Evolutionary conservation across 257 asterid genomes (phyloP), one percentile per base, ranked within the genome.

Genomic region (Datura wrightii): DNA sequence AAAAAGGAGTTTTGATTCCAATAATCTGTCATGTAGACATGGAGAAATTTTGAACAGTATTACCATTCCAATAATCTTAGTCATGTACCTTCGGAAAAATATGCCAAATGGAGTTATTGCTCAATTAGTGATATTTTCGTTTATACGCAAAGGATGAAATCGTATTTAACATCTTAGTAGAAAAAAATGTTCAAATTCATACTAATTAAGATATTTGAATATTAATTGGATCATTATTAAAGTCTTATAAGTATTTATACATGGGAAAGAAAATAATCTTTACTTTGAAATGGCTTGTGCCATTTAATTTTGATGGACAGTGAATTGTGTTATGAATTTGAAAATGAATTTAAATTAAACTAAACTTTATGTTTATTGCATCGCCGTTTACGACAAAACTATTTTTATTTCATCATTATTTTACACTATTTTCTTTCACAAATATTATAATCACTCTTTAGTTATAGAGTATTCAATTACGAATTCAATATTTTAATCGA

Each of bases 81-180:
- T 19, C 50, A 42, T 37, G 42, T 16, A 37, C 10, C 18, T 72
- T 18, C 14, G n/a, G 16, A n/a, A n/a, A 70, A 41, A 70, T 18
- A 70, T n/a, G 39, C n/a, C 55, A 72, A 34, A 44, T 44, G 18
- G 39, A 71, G 56, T 44, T 71, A 71, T 44, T 44, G 37, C 56
- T 72, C 36, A 70, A 8, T n/a, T 4, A n/a, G 11, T n/a, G 18
- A 19, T 72, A 44, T 72, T 10, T 72, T 44, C 7, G 55, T 42
- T 70, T 11, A 42, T 70, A 39, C 5, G 52, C 78, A 69, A 37
- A 41, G 79, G 80, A 72, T 46, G 41, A 2, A n/a, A 19, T 72
- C 46, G 58, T 72, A 19, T 19, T 72, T 72, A 72, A n/a, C 46
- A 10, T 72, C 41, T 72, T 72, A 76, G 44, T 48, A 19, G 62